These are phyloP conservation scores for Artemisia annua DNA, from an alignment of 129 eudicot species.

Conservation along the genomic window DNA sequence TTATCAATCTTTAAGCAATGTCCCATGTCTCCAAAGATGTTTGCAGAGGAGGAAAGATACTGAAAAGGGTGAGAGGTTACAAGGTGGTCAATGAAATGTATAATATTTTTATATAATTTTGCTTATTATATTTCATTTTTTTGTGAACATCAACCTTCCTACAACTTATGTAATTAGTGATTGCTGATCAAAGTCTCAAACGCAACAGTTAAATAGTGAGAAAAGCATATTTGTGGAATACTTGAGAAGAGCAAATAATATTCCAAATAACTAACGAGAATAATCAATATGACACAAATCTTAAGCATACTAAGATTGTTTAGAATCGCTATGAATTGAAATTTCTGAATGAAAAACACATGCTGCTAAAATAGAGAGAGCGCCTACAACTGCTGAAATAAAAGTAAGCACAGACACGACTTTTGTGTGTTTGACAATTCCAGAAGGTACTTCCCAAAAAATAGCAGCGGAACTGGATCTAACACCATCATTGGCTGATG, in stretches of 20 bases:
- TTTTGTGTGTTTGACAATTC: constrained; percentile 57
- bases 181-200: constrained; percentile 6
- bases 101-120: neutral
- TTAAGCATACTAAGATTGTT: constrained; percentile 41
- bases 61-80: constrained; percentile 6
- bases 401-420: constrained; percentile 70
- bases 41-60: constrained; percentile 17
- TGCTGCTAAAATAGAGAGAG: constrained; percentile 52
- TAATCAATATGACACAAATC: constrained; percentile 8
- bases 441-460: constrained; percentile 85
- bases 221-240: constrained; percentile 8
- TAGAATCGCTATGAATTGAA: constrained; percentile 15
- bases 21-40: constrained; percentile 18
- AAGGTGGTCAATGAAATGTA: constrained; percentile 14
- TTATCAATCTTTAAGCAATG: neutral
- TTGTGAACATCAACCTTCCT: constrained; percentile 1
- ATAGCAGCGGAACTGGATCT: constrained; percentile 15
- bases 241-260: constrained; percentile 1
- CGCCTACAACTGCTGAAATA: constrained; percentile 59
- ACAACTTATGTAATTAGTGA: neutral
- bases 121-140: constrained; percentile 3
- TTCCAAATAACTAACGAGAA: neutral
- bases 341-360: constrained; percentile 42
- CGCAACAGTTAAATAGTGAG: neutral
- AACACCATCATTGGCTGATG: constrained; percentile 25